These are phyloP conservation scores for Trametes sanguinea DNA, from an alignment of 768 basidiomycete genomes.

Conservation along the genomic window DNA sequence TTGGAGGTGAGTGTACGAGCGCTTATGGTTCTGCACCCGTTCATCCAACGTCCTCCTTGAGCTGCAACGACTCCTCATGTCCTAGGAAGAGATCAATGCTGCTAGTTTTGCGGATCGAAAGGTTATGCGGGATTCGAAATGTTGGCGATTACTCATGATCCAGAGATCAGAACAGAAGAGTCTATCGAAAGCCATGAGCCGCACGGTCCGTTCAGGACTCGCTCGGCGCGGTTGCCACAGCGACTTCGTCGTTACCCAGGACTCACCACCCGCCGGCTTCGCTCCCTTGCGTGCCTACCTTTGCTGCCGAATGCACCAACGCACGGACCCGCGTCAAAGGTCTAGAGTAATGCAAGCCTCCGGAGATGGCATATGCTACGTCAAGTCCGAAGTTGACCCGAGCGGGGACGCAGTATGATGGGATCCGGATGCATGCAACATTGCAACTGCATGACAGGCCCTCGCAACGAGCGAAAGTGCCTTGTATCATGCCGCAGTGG, in stretches of 20 bases:
- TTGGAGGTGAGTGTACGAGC: neutral
- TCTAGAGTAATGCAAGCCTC: no score
- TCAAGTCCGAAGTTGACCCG: neutral
- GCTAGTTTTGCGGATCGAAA: no score
- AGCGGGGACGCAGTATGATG: neutral
- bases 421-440: no score
- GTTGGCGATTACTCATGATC: no score
- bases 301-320: no score
- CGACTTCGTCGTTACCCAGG: neutral
- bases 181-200: slow-evolving; percentile 1
- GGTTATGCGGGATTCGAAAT: no score
- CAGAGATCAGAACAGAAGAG: slow-evolving; percentile 1
- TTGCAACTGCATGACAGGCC: neutral
- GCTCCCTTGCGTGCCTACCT: neutral
- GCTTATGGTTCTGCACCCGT: no score
- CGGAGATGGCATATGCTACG: neutral
- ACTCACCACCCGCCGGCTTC: neutral
- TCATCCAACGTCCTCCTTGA: no score
- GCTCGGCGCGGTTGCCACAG: neutral
- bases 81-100: no score
- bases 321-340: no score
- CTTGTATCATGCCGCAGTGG: no score
- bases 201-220: neutral
- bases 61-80: no score
- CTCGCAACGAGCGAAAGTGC: neutral